Base-by-base conservation (phyloP, 1,284 basidiomycete species). In the Ganoderma leucocontextum region DNA sequence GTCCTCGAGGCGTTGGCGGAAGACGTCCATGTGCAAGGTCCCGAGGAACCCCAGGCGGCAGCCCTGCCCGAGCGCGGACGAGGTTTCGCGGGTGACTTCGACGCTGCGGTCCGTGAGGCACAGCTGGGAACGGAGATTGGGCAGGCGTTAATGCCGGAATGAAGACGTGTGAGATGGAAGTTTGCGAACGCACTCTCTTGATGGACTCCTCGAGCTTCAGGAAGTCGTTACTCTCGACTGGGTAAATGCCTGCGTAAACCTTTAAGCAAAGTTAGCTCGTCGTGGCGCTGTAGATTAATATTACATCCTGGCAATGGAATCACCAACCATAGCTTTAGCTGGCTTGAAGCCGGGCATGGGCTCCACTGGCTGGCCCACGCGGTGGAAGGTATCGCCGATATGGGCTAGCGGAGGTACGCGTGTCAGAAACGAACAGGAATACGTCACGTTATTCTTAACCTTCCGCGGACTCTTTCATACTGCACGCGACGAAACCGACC, bases 401-500 rank as follows among this genome's bases (percentile, higher is more conserved):
- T 93, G 91, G 33, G 95, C 95, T 96, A 68, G 52, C 60, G 62
- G 60, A 59, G 29, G 35, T 35, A 12, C 29, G 13, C 7, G 39
- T 25, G 77, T 67, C 58, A 76, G 64, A 22, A n/a, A 39, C 4
- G 39, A 47, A 29, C 29, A 35, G 19, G 60, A 44, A 53, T n/a
- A 39, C 36, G 8, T 47, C 13, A 41, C n/a, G 41, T 57, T 53
- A 49, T 42, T 52, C 22, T 52, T 42, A 57, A 95, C 96, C 97
- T 85, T 99, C 97, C n/a, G 91, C 90, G 17, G 95, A 95, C 76
- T 99, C 94, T 80, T 99, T 99, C 97, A 99, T 99, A 77, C 96
- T 98, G 80, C 96, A 98, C 1, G 95, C 87, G 66, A 93, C 88
- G 78, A 89, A 96, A 38, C 96, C 96, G 19, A 98, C 97, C 83